Conservation (phyloP, 352 stramenopile genomes). For the Phytophthora sansomeana region DNA sequence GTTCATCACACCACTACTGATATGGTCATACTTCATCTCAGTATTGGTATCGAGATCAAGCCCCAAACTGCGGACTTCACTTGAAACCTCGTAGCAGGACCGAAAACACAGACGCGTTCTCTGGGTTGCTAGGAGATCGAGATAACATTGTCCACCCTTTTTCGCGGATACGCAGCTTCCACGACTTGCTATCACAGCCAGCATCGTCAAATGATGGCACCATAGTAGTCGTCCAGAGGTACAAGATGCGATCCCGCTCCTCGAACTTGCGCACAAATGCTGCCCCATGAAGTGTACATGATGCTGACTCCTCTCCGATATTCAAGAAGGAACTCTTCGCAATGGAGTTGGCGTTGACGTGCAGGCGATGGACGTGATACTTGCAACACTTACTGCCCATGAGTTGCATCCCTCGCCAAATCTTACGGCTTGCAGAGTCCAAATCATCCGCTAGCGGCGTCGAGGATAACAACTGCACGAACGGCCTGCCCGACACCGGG, state of each 20-base stretch:
- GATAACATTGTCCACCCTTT: conserved; percentile 26
- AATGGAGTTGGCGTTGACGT: conserved; percentile 26
- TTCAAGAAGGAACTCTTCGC: conserved; percentile 34
- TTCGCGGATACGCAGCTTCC: conserved; percentile 24
- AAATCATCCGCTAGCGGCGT: conserved; percentile 17
- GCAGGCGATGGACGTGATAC: conserved; percentile 23
- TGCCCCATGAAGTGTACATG: conserved; percentile 20
- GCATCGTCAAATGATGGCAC: conserved; percentile 14
- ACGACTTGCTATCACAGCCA: not conserved
- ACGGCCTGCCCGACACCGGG: conserved; percentile 5
- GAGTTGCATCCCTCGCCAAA: conserved; percentile 29
- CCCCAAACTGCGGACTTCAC: conserved; percentile 8
- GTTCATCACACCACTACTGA: conserved; percentile 14
- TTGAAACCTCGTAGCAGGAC: conserved; percentile 30
- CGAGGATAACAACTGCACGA: conserved; percentile 21
- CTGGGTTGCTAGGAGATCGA: conserved; percentile 17
- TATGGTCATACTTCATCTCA: conserved; percentile 5
- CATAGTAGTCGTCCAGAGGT: conserved; percentile 28
- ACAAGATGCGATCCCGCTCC: conserved; percentile 27
- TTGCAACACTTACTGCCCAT: conserved; percentile 18
- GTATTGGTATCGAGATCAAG: not conserved
- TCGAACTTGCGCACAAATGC: conserved; percentile 25
- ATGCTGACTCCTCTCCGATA: not conserved
- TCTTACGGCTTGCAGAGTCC: conserved; percentile 26
- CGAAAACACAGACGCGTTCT: conserved; percentile 23